phyloP scores from a whole-genome alignment of 768 basidiomycete species.

The Rhodosporidiobolus sp. region DNA sequence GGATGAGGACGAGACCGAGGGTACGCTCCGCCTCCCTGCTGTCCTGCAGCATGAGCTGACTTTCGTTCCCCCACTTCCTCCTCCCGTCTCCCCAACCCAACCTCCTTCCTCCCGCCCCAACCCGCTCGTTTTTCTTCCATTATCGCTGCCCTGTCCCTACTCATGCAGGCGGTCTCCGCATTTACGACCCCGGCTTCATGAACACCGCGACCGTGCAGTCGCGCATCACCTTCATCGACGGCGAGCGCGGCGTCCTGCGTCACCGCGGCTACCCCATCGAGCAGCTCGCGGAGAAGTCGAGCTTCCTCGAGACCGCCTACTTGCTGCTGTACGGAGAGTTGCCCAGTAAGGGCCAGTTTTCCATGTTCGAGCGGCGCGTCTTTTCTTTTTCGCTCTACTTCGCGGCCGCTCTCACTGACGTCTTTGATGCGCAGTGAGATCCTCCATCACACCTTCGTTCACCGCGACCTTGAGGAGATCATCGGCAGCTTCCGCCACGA shows the following conservation, averaged over 20 bases:
- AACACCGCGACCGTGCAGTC: conserved; percentile 49
- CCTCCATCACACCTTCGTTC: conserved; percentile 61
- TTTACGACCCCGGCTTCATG: conserved; percentile 57
- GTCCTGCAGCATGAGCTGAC: conserved; percentile 51
- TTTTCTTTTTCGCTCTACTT: conserved; percentile 52
- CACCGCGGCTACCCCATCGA: conserved; percentile 86
- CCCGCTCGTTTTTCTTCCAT: background rate
- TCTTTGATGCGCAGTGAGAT: conserved; percentile 75
- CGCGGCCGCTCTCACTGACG: no score
- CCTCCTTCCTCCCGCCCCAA: no score
- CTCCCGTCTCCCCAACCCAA: background rate
- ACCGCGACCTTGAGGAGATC: conserved; percentile 33
- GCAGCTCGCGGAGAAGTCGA: conserved; percentile 74
- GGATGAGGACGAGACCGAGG: conserved; percentile 38
- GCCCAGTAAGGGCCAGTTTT: conserved; percentile 54
- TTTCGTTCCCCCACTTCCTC: conserved; percentile 44
- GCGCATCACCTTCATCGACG: conserved; percentile 85
- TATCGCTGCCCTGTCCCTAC: background rate
- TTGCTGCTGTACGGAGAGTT: conserved; percentile 80
- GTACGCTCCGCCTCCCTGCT: background rate
- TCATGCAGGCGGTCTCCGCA: conserved; percentile 16
- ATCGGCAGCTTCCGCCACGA: conserved; percentile 69
- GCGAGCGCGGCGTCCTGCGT: conserved; percentile 58
- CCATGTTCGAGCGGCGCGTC: no score
- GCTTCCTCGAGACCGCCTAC: conserved; percentile 78